Conservation (phyloP, 1,284 basidiomycete species). For the Coniferiporia sulphurascens region DNA sequence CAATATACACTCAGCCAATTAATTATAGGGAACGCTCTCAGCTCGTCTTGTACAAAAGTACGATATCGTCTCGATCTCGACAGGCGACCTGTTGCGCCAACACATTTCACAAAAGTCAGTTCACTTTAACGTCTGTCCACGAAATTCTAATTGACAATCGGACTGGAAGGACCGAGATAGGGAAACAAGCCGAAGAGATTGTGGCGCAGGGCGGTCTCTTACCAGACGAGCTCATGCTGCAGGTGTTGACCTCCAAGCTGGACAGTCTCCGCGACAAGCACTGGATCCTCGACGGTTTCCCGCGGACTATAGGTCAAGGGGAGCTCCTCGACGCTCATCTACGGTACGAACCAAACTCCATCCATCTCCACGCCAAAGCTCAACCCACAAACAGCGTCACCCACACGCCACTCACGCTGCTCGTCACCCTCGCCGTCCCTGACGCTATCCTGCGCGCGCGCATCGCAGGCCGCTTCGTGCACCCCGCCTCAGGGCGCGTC, state of each 20-base stretch:
- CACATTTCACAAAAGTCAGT: conserved; percentile 66
- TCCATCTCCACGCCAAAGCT: conserved; percentile 11
- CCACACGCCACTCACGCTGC: conserved; percentile 68
- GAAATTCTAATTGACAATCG: neutral
- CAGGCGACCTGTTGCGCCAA: conserved; percentile 76
- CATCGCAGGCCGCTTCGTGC: conserved; percentile 93
- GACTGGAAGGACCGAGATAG: conserved; percentile 55
- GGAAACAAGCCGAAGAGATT: conserved; percentile 66
- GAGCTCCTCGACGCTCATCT: conserved; percentile 76
- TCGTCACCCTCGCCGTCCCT: conserved; percentile 90
- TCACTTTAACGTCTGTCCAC: neutral
- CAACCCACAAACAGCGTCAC: conserved; percentile 39
- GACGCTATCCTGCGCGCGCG: conserved; percentile 87
- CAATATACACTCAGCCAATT: neutral
- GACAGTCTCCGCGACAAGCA: conserved; percentile 67
- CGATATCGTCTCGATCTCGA: conserved; percentile 69
- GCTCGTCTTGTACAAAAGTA: conserved; percentile 70
- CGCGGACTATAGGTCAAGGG: conserved; percentile 88
- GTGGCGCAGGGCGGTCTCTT: conserved; percentile 73
- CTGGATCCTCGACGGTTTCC: conserved; percentile 97
- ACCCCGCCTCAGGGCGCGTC: conserved; percentile 87
- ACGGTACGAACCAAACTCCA: conserved; percentile 37
- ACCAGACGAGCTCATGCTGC: conserved; percentile 75
- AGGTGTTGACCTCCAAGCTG: conserved; percentile 68
- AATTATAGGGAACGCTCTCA: conserved; percentile 59